Evolutionary conservation across 495 filamentous ascomycete genomes (phyloP).

Genomic region (Emericellopsis terricola): DNA sequence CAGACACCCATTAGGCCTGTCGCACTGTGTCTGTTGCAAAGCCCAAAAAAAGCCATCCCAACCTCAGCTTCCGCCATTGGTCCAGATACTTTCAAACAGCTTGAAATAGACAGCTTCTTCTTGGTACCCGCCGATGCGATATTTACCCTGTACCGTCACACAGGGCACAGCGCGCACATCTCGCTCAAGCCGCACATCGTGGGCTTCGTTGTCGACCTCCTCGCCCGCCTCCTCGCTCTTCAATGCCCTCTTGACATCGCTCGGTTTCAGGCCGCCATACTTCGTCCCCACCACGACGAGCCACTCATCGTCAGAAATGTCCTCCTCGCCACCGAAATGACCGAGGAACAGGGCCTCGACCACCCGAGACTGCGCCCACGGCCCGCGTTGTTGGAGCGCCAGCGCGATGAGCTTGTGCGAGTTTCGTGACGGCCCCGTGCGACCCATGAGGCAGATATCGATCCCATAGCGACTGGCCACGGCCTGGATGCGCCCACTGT

Average conservation of each 20-base stretch:
- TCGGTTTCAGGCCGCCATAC: conserved; percentile 35
- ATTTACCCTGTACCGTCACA: conserved; percentile 49
- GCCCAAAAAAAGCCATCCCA: too few species aligned
- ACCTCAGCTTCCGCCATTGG: not conserved
- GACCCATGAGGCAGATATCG: conserved; percentile 48
- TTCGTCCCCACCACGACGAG: conserved; percentile 36
- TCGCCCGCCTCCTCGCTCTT: conserved; percentile 25
- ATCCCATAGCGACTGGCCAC: conserved; percentile 29
- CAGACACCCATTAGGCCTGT: too few species aligned
- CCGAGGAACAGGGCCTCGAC: conserved; percentile 47
- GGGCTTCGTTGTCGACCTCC: conserved; percentile 19
- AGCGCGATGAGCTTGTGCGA: conserved; percentile 62
- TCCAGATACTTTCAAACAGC: conserved; percentile 22
- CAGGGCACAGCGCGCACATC: conserved; percentile 59
- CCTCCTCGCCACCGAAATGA: conserved; percentile 56
- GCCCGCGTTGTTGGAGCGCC: conserved; percentile 33
- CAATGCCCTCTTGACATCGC: conserved; percentile 3
- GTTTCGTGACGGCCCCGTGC: conserved; percentile 55
- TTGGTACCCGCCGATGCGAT: conserved; percentile 52
- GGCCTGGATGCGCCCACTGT: conserved; percentile 2
- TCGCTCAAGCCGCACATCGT: conserved; percentile 23
- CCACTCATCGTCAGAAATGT: conserved; percentile 47
- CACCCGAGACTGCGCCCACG: conserved; percentile 33
- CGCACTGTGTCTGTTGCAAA: too few species aligned
- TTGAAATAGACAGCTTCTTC: conserved; percentile 22